Base-by-base conservation (phyloP, 1,139 yeast species). In the Debaryomyces udenii region DNA sequence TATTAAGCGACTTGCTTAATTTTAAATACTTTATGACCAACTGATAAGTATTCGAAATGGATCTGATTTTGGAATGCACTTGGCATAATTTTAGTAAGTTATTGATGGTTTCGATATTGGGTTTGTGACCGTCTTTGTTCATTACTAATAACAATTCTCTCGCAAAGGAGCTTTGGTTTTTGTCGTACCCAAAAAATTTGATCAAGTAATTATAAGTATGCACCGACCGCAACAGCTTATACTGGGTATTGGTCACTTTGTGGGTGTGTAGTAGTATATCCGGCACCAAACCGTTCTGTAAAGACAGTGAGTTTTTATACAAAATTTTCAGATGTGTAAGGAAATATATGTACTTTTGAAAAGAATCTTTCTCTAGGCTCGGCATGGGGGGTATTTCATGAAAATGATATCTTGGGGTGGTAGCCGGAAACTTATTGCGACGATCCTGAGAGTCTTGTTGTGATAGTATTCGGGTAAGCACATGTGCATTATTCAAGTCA, bases 161-260 rank as follows among this genome's bases (percentile, higher is more conserved):
- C 3, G 77, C 74, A 54, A 73, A 72, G 18, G 68, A 56, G 38
- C 67, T 67, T 51, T 73, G 78, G 48, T 70, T 63, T 48, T 73
- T 71, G 41, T 60, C 66, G 44, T 45, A 60, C 3, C 78, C 79
- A 52, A 70, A 74, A 50, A 57, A 74, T 37, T 69, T 60, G 41
- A 74, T 72, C 27, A 74, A 56, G 42, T 63, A 61, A 49, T 73
- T 74, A 49, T 62, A 74, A 0, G 78, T 68, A 11, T 65, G 61
- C 2, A 61, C 66, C 10, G 70, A 64, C 29, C 78, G 51, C 41
- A 44, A 61, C 1, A 54, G 54, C 41, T 62, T 61, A 51, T 56
- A 68, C 35, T 59, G 52, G 7, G 45, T 46, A 40, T 66, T 70
- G 14, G 63, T 62, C 22, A 70, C 42, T 31, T 61, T 62, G 46